Evolutionary conservation across 2,329 filamentous ascomycete genomes (phyloP).

Genomic region (Didymella glomerata): DNA sequence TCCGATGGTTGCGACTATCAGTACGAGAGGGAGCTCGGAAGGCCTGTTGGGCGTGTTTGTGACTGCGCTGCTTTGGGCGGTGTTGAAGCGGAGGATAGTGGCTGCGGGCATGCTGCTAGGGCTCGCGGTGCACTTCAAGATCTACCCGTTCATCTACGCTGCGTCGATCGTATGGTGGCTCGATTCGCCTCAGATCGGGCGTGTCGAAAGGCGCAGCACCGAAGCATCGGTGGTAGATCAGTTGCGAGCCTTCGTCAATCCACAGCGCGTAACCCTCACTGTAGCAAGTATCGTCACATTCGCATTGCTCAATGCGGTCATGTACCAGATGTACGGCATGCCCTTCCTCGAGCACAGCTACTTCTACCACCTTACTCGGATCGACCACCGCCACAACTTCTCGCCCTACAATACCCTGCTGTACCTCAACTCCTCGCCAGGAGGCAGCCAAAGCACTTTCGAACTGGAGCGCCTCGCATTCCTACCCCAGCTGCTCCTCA

Average conservation of each 20-base stretch:
- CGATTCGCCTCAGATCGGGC: slow-evolving; percentile 60
- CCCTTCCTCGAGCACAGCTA: slow-evolving; percentile 91
- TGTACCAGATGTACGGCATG: slow-evolving; percentile 78
- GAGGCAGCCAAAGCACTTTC: slow-evolving; percentile 38
- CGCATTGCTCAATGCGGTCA: slow-evolving; percentile 73
- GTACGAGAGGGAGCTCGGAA: slow-evolving; percentile 92
- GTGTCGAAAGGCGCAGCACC: neutral
- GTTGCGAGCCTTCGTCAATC: slow-evolving; percentile 40
- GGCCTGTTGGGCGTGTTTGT: slow-evolving; percentile 87
- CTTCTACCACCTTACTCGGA: slow-evolving; percentile 88
- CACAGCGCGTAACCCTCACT: slow-evolving; percentile 64
- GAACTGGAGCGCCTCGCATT: slow-evolving; percentile 84
- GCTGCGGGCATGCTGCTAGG: slow-evolving; percentile 81
- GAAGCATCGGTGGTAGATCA: slow-evolving; percentile 34
- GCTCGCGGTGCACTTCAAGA: slow-evolving; percentile 93
- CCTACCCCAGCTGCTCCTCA: slow-evolving; percentile 83
- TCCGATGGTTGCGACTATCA: slow-evolving; percentile 97
- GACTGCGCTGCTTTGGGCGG: slow-evolving; percentile 83
- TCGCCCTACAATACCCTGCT: slow-evolving; percentile 93
- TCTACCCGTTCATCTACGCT: slow-evolving; percentile 97
- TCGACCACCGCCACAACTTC: slow-evolving; percentile 98
- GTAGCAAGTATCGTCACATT: slow-evolving; percentile 77
- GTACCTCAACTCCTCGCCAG: slow-evolving; percentile 78
- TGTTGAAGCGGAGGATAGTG: slow-evolving; percentile 66
- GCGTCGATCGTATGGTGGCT: slow-evolving; percentile 83